These are phyloP conservation scores for Pythium graminicola DNA, from an alignment of 352 stramenopile genomes.

Conservation along the genomic window DNA sequence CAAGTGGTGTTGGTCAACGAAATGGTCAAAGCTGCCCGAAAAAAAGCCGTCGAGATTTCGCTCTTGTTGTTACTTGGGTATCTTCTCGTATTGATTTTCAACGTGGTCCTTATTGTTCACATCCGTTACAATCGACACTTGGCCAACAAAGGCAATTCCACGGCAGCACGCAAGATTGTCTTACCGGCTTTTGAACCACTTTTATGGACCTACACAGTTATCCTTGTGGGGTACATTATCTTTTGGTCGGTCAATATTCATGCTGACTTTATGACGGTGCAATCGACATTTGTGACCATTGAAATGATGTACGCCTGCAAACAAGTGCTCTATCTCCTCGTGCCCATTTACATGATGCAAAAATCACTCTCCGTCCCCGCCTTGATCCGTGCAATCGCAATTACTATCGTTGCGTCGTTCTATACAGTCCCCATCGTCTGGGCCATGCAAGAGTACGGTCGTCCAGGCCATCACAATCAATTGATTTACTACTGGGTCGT, in stretches of 20 bases:
- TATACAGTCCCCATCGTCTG: conserved; percentile 30
- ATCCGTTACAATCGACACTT: conserved; percentile 48
- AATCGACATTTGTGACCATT: conserved; percentile 11
- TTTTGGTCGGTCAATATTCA: conserved; percentile 28
- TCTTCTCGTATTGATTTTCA: conserved; percentile 13
- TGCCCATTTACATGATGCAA: conserved; percentile 48
- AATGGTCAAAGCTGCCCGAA: conserved; percentile 6
- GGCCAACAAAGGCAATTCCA: conserved; percentile 39
- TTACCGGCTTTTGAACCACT: conserved; percentile 62
- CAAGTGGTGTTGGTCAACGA: conserved; percentile 5
- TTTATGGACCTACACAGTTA: conserved; percentile 37
- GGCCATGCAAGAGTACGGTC: conserved; percentile 17
- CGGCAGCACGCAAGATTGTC: conserved; percentile 48
- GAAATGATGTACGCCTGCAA: conserved; percentile 44
- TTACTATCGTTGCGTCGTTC: conserved; percentile 29
- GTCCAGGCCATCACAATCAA: background rate
- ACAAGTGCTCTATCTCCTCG: conserved; percentile 41
- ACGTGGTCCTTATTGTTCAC: conserved; percentile 34
- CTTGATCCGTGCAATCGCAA: conserved; percentile 29
- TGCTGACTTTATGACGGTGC: conserved; percentile 21
- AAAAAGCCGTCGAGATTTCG: conserved; percentile 5
- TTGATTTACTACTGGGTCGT: conserved; percentile 10
- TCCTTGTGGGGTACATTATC: conserved; percentile 32
- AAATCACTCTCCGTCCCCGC: conserved; percentile 45
- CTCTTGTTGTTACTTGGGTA: conserved; percentile 4